Evolutionary conservation across 345 rosid species (phyloP), one percentile per base, ranked within the genome.

Genomic region (Luvunga scandens): DNA sequence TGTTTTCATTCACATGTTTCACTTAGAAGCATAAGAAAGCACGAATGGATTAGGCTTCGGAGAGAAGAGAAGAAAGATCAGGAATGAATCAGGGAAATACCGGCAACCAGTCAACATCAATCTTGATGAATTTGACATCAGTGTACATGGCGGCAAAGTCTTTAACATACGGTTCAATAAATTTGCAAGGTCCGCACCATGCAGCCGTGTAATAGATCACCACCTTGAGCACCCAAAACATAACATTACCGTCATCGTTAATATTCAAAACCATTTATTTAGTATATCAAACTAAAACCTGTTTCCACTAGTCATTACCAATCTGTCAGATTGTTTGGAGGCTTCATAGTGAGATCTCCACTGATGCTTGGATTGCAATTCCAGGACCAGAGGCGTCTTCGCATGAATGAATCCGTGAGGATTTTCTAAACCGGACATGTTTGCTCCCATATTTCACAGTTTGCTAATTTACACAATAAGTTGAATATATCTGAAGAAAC

Each of bases 151-250:
- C 89, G 6, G 96, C 93, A 22, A 86, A 81, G 48, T 87, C 92
- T 61, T 85, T 84, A 36, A 90, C 72, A 18, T 67, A 63, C 0
- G 93, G 94, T 13, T 92, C 96, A 76, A 92, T 81, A 62, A 64
- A 27, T 75, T 85, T 88, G 79, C 98, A 92, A 2, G 96, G 94
- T 61, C 94, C 93, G 9, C 98, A 93, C 97, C 98, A 92, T 13
- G 84, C 83, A 5, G 97, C 94, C 19, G 97, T 83, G 87, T 92
- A 95, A 81, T 91, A 86, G 50, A 91, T 77, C 75, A 91, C 97
- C 85, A 87, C 31, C 98, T 92, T 25, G 60, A 86, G 2, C 80
- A 76, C 25, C 22, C 36, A 63, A 30, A 18, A 63, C 7, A 28
- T 5, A 65, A 13, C 7, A 34, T 24, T 5, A 53, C 57, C 28